Base-by-base conservation (phyloP, 106 monocot genomes). In the Cymbidium sinense region DNA sequence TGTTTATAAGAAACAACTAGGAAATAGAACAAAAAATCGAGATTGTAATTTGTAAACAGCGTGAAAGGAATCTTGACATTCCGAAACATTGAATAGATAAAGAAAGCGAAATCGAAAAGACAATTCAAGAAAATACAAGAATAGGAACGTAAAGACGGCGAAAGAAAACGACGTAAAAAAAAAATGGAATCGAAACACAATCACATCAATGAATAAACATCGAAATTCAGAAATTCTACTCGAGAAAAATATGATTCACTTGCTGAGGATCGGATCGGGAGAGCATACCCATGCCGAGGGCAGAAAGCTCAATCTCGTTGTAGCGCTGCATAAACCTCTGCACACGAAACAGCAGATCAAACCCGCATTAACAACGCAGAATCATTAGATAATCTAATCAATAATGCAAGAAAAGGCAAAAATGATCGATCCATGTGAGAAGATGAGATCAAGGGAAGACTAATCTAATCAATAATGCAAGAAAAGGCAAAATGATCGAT, bases 281-380 rank as follows among this genome's bases (percentile, higher is more conserved):
- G 34, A 39, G 28, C 35, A 64, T 90, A 93, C 93, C 93, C 90
- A 86, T 93, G 50, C 93, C 93, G 34, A 93, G 79, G 21, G 90
- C 90, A 41, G 90, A 93, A 64, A 93, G 84, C 50, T 88, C 86
- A 23, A 93, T 82, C 86, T 93, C 93, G 64, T 93, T 77, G 81
- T 90, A 74, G 62, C 85, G 74, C 80, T 86, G 84, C 84, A 93
- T 90, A 74, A 84, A 77, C 84, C 84, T 88, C 90, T 93, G 87
- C 73, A 47, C 13, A 13, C 47, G 70, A 75, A 37, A 33, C 51
- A 71, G 8, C 37, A 37, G 36, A 69, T n/a, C 19, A 35, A 37
- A 37, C 10, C n/a, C 71, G 36, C 7, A 23, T 71, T 37, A 71
- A 29, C 47, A 71, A 61, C 23, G 61, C 23, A 61, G 6, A 61